Percentiles rank a stretch among this genome's conserved stretches.
phyloP scores from a whole-genome alignment of 1,284 basidiomycete genomes.

The Trichosporon sp. region DNA sequence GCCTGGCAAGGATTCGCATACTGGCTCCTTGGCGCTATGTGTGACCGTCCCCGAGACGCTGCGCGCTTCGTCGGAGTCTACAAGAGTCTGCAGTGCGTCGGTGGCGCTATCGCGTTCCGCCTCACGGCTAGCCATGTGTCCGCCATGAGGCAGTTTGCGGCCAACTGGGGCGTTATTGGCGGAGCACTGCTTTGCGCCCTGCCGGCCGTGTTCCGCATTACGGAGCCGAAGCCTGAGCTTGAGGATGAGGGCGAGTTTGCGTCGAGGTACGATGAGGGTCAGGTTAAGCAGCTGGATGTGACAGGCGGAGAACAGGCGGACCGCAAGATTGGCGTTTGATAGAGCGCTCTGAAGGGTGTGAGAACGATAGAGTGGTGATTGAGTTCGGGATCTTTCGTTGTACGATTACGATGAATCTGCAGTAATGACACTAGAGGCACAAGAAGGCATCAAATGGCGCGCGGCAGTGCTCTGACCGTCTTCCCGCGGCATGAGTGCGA shows the following conservation, averaged over 20 bases:
- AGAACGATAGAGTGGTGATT: too few species aligned
- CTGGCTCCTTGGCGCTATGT: constrained; percentile 28
- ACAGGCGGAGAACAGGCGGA: too few species aligned
- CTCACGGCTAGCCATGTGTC: constrained; percentile 18
- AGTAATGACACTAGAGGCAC: too few species aligned
- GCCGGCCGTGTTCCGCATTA: constrained; percentile 17
- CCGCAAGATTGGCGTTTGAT: too few species aligned
- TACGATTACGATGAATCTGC: too few species aligned
- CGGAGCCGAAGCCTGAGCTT: constrained; percentile 21
- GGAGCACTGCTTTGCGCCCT: constrained; percentile 17
- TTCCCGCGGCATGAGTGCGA: too few species aligned
- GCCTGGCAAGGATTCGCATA: constrained; percentile 39
- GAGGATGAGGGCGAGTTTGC: constrained; percentile 17
- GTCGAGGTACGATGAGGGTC: constrained; percentile 9
- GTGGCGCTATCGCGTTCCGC: constrained; percentile 17
- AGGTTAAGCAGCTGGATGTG: not conserved
- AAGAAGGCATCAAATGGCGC: too few species aligned
- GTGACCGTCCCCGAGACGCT: constrained; percentile 22
- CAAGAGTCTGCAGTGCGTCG: constrained; percentile 23
- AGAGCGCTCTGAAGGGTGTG: too few species aligned
- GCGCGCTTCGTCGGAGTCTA: constrained; percentile 24
- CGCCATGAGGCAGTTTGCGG: constrained; percentile 21
- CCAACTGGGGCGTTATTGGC: constrained; percentile 22
- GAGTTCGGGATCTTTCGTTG: too few species aligned
- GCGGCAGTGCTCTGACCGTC: too few species aligned